Conservation (phyloP, 352 stramenopile genomes). For the Globisporangium iwayamae region DNA sequence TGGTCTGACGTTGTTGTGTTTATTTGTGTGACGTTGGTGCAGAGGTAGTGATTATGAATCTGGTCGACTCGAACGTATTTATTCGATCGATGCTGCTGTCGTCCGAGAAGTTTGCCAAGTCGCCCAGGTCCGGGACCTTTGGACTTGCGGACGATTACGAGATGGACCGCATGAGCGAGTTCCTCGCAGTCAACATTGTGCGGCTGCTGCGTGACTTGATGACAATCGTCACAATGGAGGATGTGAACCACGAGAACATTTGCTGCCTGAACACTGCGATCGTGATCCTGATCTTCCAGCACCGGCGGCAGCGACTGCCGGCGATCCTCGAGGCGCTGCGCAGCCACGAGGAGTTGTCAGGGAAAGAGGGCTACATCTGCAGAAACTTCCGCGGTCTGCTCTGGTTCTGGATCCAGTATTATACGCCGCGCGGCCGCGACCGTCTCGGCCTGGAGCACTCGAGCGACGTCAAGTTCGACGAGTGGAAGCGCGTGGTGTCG, state of each 20-base stretch:
- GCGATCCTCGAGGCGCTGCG: constrained; percentile 61
- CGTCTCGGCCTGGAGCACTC: constrained; percentile 93
- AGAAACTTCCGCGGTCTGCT: constrained; percentile 91
- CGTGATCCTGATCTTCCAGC: constrained; percentile 93
- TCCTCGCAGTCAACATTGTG: constrained; percentile 86
- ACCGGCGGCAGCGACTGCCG: constrained; percentile 82
- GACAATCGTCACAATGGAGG: constrained; percentile 91
- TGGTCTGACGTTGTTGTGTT: constrained; percentile 4
- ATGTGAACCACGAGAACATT: constrained; percentile 98
- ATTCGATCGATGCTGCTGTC: constrained; percentile 90
- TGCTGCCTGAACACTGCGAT: constrained; percentile 97
- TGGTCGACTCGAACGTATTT: constrained; percentile 97
- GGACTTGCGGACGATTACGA: constrained; percentile 46
- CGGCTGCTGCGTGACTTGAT: constrained; percentile 93
- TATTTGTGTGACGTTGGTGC: constrained; percentile 15
- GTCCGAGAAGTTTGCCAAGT: constrained; percentile 62
- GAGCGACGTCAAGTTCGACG: constrained; percentile 92
- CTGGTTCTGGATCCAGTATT: constrained; percentile 97
- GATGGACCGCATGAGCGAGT: constrained; percentile 84
- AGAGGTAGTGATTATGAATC: constrained; percentile 91
- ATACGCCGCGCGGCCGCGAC: constrained; percentile 91
- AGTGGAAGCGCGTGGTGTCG: constrained; percentile 90
- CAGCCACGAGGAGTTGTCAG: constrained; percentile 60
- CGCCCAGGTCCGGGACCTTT: constrained; percentile 32
- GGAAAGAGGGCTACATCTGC: constrained; percentile 69